phyloP scores from a whole-genome alignment of 2,329 filamentous ascomycete genomes.

The Graphiopsis chlorocephala region DNA sequence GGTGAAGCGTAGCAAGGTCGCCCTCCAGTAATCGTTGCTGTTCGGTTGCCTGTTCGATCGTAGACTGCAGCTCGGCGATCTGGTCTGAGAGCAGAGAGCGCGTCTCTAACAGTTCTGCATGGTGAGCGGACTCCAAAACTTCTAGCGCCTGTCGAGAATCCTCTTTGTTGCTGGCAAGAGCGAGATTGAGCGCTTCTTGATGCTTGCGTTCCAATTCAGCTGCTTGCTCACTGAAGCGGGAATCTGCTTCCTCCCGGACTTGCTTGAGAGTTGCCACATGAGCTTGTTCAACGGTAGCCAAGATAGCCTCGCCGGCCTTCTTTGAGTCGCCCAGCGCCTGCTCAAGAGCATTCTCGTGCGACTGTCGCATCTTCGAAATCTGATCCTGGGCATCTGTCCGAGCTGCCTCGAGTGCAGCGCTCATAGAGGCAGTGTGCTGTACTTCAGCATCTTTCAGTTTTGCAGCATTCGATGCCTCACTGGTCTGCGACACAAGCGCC shows the following conservation, averaged over 20 bases:
- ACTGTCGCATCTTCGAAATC: constrained; percentile 16
- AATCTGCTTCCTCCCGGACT: constrained; percentile 23
- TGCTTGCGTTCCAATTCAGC: constrained; percentile 25
- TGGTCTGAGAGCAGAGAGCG: not conserved
- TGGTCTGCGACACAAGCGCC: constrained; percentile 17
- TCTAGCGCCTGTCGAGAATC: constrained; percentile 13
- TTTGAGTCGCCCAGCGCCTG: constrained; percentile 11
- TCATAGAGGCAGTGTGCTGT: constrained; percentile 20
- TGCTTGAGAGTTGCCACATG: constrained; percentile 28
- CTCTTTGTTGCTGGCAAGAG: constrained; percentile 8
- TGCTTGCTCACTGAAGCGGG: constrained; percentile 20
- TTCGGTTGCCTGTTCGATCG: not conserved
- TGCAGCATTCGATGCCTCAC: constrained; percentile 18
- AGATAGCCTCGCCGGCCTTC: constrained; percentile 22
- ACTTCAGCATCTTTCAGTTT: constrained; percentile 20
- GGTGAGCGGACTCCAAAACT: constrained; percentile 14
- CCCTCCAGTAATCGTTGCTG: constrained; percentile 9
- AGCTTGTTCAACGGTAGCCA: constrained; percentile 24
- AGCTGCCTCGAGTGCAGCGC: constrained; percentile 20
- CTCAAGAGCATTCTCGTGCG: constrained; percentile 18
- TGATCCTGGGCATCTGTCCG: constrained; percentile 20
- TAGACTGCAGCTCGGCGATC: constrained; percentile 5
- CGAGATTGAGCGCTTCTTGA: constrained; percentile 18
- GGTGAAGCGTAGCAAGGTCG: constrained; percentile 1
- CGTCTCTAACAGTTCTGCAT: constrained; percentile 11